Evolutionary conservation across 805 yeast species (phyloP).

Genomic region (Nematodospora valgi): DNA sequence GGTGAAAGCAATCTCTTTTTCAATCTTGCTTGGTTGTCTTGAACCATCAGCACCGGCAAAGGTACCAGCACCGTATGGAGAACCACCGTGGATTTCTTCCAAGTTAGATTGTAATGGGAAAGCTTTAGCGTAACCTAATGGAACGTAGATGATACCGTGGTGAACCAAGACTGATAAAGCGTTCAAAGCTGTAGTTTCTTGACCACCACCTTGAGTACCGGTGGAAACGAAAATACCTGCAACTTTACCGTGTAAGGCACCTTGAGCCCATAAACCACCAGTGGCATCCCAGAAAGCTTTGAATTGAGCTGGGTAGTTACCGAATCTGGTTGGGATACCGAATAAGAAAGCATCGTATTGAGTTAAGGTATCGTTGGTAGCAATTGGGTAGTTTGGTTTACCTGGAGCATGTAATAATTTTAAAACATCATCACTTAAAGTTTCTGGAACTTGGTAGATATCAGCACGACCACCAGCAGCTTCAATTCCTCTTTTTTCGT

Average conservation of each 20-base stretch:
- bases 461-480: conserved; percentile 68
- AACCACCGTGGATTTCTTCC: conserved; percentile 71
- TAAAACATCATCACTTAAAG: conserved; percentile 60
- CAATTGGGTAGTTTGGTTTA: conserved; percentile 50
- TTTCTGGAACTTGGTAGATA: conserved; percentile 73
- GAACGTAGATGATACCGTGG: conserved; percentile 78
- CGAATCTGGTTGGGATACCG: conserved; percentile 86
- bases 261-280: conserved; percentile 68
- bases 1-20: conserved; percentile 55
- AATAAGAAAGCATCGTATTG: conserved; percentile 78
- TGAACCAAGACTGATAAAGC: conserved; percentile 64
- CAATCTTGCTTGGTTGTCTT: conserved; percentile 61
- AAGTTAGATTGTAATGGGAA: conserved; percentile 54
- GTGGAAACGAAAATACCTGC: conserved; percentile 72
- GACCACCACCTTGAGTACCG: conserved; percentile 80
- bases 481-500: conserved; percentile 64
- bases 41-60: conserved; percentile 77
- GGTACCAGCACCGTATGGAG: conserved; percentile 87
- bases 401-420: conserved; percentile 59
- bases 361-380: conserved; percentile 53
- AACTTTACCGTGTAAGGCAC: conserved; percentile 69
- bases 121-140: conserved; percentile 65
- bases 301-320: conserved; percentile 77
- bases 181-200: conserved; percentile 67
- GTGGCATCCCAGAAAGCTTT: conserved; percentile 73